Percentiles rank a stretch among this genome's conserved stretches.
Conservation (phyloP, 2,329 filamentous ascomycete genomes). For the Cytospora mali region DNA sequence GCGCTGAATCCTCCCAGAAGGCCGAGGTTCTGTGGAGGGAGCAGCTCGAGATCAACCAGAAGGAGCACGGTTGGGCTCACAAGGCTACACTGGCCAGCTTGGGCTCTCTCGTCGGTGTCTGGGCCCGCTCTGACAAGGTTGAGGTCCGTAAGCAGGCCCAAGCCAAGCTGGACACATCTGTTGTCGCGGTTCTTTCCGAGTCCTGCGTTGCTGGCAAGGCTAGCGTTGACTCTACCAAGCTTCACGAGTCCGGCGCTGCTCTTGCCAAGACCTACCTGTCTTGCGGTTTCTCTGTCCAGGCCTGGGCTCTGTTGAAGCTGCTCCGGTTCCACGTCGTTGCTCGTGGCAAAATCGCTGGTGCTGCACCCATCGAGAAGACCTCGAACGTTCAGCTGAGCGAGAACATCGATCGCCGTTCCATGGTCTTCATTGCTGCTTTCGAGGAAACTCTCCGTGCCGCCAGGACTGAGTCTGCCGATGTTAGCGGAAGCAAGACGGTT, state of each 20-base stretch:
- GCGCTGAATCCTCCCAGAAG: constrained; percentile 27
- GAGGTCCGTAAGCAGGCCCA: constrained; percentile 29
- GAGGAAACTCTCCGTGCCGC: constrained; percentile 27
- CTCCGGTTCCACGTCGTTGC: constrained; percentile 29
- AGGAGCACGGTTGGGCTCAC: constrained; percentile 27
- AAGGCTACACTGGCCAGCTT: constrained; percentile 26
- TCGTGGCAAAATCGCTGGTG: constrained; percentile 26
- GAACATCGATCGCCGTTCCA: constrained; percentile 28
- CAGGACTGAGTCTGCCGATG: constrained; percentile 20
- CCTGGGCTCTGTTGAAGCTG: constrained; percentile 29
- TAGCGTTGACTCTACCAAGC: constrained; percentile 27
- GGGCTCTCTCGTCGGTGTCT: constrained; percentile 27
- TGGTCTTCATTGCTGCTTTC: constrained; percentile 29
- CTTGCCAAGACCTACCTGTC: constrained; percentile 28
- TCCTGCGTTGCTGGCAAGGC: constrained; percentile 25
- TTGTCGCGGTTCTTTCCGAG: constrained; percentile 27
- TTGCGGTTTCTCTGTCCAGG: constrained; percentile 23
- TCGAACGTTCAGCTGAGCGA: constrained; percentile 24
- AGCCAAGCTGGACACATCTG: constrained; percentile 28
- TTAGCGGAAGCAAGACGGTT: constrained; percentile 22
- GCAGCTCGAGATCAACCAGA: constrained; percentile 30
- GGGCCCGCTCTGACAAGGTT: constrained; percentile 27
- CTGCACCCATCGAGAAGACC: constrained; percentile 23
- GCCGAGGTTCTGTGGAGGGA: constrained; percentile 29
- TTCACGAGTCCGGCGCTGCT: constrained; percentile 26